A percentile compares a stretch with the other conserved stretches of the same genome.
These are phyloP conservation scores for Lasiodiplodia theobromae DNA, from an alignment of 2,329 filamentous ascomycete species.

Conservation along the genomic window DNA sequence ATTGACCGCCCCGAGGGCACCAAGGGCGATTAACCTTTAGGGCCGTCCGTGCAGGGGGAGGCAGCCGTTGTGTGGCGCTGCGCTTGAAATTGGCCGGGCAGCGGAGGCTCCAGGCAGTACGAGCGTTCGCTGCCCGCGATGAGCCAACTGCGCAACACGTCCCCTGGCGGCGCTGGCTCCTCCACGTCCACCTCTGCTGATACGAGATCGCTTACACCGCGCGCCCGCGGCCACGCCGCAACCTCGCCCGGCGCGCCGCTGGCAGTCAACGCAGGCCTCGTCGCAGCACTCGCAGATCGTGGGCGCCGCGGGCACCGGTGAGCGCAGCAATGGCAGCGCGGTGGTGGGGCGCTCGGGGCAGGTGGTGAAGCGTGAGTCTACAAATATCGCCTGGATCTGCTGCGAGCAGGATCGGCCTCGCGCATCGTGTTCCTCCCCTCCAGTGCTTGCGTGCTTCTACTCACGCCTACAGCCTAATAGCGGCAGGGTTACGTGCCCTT, in stretches of 20 bases:
- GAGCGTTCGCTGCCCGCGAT: constrained; percentile 43
- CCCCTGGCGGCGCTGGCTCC: constrained; percentile 20
- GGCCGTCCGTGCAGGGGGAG: constrained; percentile 39
- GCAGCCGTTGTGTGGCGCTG: constrained; percentile 32
- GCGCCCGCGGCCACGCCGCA: neutral
- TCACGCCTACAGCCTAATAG: constrained; percentile 29
- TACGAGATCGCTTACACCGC: constrained; percentile 28
- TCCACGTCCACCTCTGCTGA: constrained; percentile 12
- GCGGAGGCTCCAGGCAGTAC: constrained; percentile 13
- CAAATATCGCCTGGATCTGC: constrained; percentile 28
- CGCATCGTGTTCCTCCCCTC: constrained; percentile 18
- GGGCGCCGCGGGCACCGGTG: constrained; percentile 12
- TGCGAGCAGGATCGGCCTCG: constrained; percentile 24
- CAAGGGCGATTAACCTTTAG: constrained; percentile 42
- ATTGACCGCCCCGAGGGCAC: constrained; percentile 40
- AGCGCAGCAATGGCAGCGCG: constrained; percentile 5
- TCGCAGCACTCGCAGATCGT: constrained; percentile 4
- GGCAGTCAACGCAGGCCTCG: neutral
- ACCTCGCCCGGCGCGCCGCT: neutral
- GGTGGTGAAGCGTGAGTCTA: constrained; percentile 21
- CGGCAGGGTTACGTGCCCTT: constrained; percentile 26
- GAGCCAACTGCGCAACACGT: constrained; percentile 33
- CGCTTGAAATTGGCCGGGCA: constrained; percentile 26
- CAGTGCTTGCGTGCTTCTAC: constrained; percentile 20
- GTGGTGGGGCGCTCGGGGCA: constrained; percentile 17